Evolutionary conservation across 2,329 filamentous ascomycete genomes (phyloP).

Genomic region (Penicillium sp.): DNA sequence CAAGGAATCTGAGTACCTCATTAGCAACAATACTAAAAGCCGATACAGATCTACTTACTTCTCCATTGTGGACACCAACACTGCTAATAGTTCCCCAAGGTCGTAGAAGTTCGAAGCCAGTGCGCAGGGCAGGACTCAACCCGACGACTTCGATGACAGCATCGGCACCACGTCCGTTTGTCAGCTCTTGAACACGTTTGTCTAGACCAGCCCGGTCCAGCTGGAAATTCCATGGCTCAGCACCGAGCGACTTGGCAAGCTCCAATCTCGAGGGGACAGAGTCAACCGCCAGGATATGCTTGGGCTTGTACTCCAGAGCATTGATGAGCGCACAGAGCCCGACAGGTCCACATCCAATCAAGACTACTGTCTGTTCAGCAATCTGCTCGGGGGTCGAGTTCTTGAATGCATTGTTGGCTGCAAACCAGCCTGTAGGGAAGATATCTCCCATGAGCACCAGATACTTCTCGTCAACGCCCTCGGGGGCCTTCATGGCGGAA

Average conservation of each 20-base stretch:
- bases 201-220: constrained; percentile 64
- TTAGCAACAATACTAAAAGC: constrained; percentile 20
- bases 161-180: constrained; percentile 78
- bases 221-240: constrained; percentile 77
- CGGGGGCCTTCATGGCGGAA: constrained; percentile 71
- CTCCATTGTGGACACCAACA: constrained; percentile 72
- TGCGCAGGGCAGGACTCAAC: constrained; percentile 64
- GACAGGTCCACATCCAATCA: constrained; percentile 82
- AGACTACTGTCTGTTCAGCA: constrained; percentile 66
- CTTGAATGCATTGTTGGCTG: constrained; percentile 72
- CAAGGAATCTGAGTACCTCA: constrained; percentile 57
- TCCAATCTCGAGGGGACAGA: constrained; percentile 71
- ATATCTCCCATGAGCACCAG: constrained; percentile 90
- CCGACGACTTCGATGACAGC: constrained; percentile 78
- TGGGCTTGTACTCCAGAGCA: constrained; percentile 71
- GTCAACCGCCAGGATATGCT: constrained; percentile 75
- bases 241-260: constrained; percentile 69
- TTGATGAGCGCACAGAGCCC: constrained; percentile 80
- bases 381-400: constrained; percentile 58
- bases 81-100: constrained; percentile 72
- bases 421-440: constrained; percentile 81
- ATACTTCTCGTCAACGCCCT: constrained; percentile 67
- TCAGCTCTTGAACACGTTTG: constrained; percentile 68
- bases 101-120: constrained; percentile 67
- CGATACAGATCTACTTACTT: constrained; percentile 48